Percentiles rank a stretch among this genome's conserved stretches.
Evolutionary conservation across 306 rosid genomes (phyloP).

Genomic region (Sophora flavescens): DNA sequence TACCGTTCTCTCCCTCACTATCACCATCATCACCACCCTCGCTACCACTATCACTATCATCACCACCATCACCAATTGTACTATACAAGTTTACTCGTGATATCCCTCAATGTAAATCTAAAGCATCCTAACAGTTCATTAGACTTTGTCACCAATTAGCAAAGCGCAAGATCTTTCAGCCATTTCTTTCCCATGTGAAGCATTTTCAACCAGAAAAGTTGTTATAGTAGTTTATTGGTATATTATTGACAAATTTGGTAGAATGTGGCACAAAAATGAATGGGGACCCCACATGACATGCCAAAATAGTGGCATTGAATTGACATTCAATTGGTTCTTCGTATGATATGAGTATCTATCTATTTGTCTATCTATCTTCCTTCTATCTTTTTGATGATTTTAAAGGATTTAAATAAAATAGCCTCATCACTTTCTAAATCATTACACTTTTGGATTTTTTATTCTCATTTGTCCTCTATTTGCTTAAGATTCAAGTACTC

Average conservation of each 20-base stretch:
- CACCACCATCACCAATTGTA: too few species aligned
- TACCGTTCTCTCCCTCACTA: slow-evolving; percentile 7
- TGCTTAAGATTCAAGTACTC: slow-evolving; percentile 71
- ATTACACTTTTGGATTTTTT: slow-evolving; percentile 48
- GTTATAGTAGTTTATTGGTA: slow-evolving; percentile 43
- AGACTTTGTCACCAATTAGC: not conserved
- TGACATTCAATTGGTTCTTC: slow-evolving; percentile 42
- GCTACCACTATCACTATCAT: too few species aligned
- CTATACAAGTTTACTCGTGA: too few species aligned
- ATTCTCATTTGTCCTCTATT: slow-evolving; percentile 50
- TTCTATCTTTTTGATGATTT: slow-evolving; percentile 45
- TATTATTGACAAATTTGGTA: slow-evolving; percentile 62
- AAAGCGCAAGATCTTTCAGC: not conserved
- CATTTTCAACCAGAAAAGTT: slow-evolving; percentile 60
- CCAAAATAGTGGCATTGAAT: slow-evolving; percentile 36
- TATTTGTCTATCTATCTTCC: not conserved
- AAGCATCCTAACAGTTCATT: too few species aligned
- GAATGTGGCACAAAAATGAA: slow-evolving; percentile 55
- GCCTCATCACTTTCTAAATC: slow-evolving; percentile 39
- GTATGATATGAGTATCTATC: slow-evolving; percentile 41
- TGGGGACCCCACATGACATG: slow-evolving; percentile 57
- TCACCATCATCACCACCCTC: too few species aligned
- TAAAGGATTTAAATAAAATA: slow-evolving; percentile 27
- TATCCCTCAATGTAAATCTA: too few species aligned
- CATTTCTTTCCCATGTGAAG: slow-evolving; percentile 36